Conservation (phyloP, 352 stramenopile species). For the Phytophthora idaei region DNA sequence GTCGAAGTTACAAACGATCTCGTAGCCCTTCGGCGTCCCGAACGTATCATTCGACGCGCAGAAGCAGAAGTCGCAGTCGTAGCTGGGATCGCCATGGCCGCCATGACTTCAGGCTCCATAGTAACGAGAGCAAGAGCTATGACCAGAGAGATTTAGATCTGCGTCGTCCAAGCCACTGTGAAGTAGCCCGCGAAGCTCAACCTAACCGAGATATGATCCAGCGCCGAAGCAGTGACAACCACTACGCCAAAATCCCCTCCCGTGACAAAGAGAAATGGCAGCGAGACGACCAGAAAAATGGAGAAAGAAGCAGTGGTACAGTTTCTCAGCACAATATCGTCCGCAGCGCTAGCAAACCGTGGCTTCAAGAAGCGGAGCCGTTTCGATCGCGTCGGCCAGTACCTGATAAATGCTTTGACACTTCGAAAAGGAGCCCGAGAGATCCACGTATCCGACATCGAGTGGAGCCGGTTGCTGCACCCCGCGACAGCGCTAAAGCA, state of each 20-base stretch:
- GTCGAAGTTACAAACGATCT: conserved; percentile 3
- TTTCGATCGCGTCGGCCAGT: neutral
- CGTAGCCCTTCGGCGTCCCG: conserved; percentile 4
- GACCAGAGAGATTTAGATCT: neutral
- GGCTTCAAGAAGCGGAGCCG: neutral
- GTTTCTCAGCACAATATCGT: neutral
- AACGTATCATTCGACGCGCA: neutral
- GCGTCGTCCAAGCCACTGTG: neutral
- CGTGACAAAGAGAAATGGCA: neutral
- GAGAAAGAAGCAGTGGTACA: neutral
- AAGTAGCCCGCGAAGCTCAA: neutral
- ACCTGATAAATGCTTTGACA: neutral
- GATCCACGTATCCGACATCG: conserved; percentile 2
- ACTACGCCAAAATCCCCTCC: neutral
- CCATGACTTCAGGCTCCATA: neutral
- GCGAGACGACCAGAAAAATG: no score
- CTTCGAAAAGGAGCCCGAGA: conserved; percentile 1
- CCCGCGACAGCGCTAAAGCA: neutral
- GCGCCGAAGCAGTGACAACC: neutral
- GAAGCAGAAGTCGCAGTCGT: conserved; percentile 6
- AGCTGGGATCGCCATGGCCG: neutral
- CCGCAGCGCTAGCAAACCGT: neutral
- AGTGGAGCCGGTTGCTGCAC: neutral
- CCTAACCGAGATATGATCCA: neutral
- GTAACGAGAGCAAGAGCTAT: neutral